Evolutionary conservation across 2,329 filamentous ascomycete species (phyloP), one percentile per base, ranked within the genome.

Genomic region (Lasiodiplodia theobromae): DNA sequence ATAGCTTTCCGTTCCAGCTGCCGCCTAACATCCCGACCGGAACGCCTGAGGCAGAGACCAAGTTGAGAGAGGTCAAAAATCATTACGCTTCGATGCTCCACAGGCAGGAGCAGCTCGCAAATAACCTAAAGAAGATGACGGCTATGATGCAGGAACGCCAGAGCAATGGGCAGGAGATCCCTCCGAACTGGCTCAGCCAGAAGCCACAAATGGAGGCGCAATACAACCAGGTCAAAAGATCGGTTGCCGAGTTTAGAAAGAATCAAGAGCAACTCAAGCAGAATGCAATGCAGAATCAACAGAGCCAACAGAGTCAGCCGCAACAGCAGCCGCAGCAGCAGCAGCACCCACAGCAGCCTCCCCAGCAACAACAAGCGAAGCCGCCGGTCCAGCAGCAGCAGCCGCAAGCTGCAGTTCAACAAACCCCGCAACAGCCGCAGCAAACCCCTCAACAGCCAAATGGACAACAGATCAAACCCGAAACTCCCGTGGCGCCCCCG

Each of bases 21-120:
- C 79, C 79, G 11, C 72, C 72, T 2, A 75, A 72, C 4, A 58
- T 75, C 18, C 70, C 73, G 18, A 66, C 70, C 5, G 78, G 79
- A 16, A 80, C 77, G 12, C 76, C 77, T 31, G 78, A 79, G 56
- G 77, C 74, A 14, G 77, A 80, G 16, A 67, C 70, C 8, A 79
- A 78, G 68, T 21, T 79, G 49, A 78, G 78, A 69, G 78, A 79
- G 56, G 74, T 77, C 68, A 76, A 75, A 58, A 75, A 76, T 40
- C 75, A 72, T 28, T 80, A 81, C 67, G 71, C 77, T 0, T 77
- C 77, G 66, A 75, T 77, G 67, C 70, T 81, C 31, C 74, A 69
- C 16, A 77, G 75, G 60, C 75, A 78, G 56, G 74, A 80, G 21
- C 71, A 74, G 16, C 68, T 74, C 4, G 74, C 73, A 4, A 70